Evolutionary conservation across 441 rosid species (phyloP).

Genomic region (Biscutella laevigata): DNA sequence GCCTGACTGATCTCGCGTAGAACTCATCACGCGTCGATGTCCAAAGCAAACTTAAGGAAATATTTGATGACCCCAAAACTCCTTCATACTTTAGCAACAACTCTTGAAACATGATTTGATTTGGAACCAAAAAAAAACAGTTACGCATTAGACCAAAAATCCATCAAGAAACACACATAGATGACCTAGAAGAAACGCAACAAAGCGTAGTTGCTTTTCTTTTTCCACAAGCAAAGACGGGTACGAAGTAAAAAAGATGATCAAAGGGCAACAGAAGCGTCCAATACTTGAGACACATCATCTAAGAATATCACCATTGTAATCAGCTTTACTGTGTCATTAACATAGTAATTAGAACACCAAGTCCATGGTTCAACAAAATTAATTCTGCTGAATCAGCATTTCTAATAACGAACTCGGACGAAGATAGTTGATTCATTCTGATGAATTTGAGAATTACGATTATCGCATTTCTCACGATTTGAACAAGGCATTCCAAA

Average conservation of each 20-base stretch:
- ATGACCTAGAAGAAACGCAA: background rate
- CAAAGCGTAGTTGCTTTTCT: background rate
- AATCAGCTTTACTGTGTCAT: background rate
- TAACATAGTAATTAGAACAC: background rate
- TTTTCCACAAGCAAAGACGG: background rate
- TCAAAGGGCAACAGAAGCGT: background rate
- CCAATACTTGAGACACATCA: background rate
- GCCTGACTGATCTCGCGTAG: conserved; percentile 28
- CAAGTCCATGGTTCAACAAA: no score
- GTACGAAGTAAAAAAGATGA: background rate
- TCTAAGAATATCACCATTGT: conserved; percentile 3
- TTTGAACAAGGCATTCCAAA: background rate
- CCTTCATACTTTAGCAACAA: conserved; percentile 12
- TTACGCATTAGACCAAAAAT: background rate
- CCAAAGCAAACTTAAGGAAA: conserved; percentile 20
- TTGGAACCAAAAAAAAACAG: background rate
- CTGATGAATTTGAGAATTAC: background rate
- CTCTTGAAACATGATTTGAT: conserved; percentile 8
- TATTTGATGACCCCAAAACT: conserved; percentile 8
- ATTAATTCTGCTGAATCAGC: background rate
- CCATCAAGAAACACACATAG: background rate
- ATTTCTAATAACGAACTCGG: background rate
- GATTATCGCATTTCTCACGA: background rate
- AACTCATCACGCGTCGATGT: conserved; percentile 32
- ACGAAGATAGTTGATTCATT: background rate